These are phyloP conservation scores for Xylaria castorea DNA, from an alignment of 495 filamentous ascomycete species.

Conservation along the genomic window DNA sequence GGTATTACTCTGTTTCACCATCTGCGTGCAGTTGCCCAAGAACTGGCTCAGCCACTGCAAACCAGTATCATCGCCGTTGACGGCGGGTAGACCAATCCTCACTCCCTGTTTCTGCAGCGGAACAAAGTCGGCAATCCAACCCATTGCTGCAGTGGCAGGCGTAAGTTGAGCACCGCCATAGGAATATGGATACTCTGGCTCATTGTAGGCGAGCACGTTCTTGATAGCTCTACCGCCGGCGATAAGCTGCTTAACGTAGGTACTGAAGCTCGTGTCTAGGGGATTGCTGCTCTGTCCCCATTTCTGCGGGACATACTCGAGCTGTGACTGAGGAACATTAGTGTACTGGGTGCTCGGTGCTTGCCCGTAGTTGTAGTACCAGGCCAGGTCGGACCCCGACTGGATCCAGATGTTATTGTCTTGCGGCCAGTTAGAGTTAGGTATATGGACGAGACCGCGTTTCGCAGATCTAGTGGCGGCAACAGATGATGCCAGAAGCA, in stretches of 20 bases:
- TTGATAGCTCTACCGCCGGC: neutral
- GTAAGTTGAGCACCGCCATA: neutral
- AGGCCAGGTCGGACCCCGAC: neutral
- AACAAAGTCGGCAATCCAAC: neutral
- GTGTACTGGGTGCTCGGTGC: neutral
- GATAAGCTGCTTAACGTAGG: neutral
- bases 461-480: neutral
- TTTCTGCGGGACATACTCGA: constrained; percentile 1
- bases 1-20: neutral
- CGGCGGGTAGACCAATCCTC: neutral
- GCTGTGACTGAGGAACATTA: neutral
- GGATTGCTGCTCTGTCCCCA: constrained; percentile 4
- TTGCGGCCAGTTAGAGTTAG: constrained; percentile 5
- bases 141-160: neutral
- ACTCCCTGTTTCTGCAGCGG: neutral
- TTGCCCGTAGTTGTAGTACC: constrained; percentile 7
- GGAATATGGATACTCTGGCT: neutral
- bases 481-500: neutral
- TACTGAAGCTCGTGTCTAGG: neutral
- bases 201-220: constrained; percentile 1
- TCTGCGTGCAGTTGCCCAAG: neutral
- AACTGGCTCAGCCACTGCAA: constrained; percentile 1
- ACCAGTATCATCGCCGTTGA: neutral
- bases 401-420: neutral
- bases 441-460: neutral